Conservation (phyloP, 2,329 filamentous ascomycete species). For the Cladosporium sp. region DNA sequence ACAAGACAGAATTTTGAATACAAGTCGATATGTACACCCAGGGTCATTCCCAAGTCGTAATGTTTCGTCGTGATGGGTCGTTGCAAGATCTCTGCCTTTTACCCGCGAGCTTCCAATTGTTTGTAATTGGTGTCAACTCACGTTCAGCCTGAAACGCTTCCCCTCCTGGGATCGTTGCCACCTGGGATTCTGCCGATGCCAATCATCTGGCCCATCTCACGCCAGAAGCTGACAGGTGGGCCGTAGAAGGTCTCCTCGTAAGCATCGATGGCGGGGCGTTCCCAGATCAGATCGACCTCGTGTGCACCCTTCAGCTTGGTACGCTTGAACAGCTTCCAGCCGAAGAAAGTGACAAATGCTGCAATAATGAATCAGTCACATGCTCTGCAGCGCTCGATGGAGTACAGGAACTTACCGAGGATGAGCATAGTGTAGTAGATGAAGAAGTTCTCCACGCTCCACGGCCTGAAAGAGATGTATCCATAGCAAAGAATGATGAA, state of each 20-base stretch:
- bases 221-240: constrained; percentile 57
- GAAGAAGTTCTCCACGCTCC: constrained; percentile 47
- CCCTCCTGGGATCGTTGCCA: constrained; percentile 25
- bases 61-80: not conserved
- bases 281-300: constrained; percentile 63
- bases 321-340: constrained; percentile 65
- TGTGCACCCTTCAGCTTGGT: constrained; percentile 56
- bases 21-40: constrained; percentile 1
- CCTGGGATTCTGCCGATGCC: constrained; percentile 34
- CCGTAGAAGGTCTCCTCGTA: constrained; percentile 56
- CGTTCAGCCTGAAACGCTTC: constrained; percentile 8
- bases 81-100: not conserved
- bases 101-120: not conserved
- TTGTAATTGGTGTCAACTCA: not conserved
- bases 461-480: constrained; percentile 53
- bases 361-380: constrained; percentile 33
- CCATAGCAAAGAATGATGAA: constrained; percentile 53
- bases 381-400: not conserved
- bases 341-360: constrained; percentile 53
- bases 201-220: constrained; percentile 52
- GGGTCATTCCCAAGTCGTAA: not conserved
- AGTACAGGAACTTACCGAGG: constrained; percentile 21
- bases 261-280: constrained; percentile 59
- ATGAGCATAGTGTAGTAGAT: constrained; percentile 48
- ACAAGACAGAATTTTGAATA: not conserved